Conservation (phyloP, 495 filamentous ascomycete species). For the Zalerion maritima region DNA sequence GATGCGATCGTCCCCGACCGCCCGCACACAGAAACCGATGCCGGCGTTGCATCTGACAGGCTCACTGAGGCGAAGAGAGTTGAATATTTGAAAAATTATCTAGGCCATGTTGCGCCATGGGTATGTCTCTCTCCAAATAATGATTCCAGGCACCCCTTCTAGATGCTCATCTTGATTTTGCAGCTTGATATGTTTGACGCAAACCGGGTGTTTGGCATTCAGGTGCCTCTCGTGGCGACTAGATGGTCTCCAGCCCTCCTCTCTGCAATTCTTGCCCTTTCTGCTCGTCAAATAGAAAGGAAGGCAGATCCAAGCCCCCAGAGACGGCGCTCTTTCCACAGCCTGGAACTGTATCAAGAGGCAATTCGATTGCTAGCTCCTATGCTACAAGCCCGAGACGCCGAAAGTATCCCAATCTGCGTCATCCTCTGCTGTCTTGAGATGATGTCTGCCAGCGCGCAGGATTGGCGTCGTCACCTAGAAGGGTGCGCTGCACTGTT, state of each 20-base stretch:
- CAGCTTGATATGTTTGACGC: conserved; percentile 11
- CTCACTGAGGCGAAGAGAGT: conserved; percentile 1
- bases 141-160: too few species aligned
- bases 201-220: conserved; percentile 18
- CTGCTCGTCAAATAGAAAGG: conserved; percentile 27
- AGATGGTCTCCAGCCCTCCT: conserved; percentile 23
- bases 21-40: neutral
- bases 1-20: too few species aligned
- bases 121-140: too few species aligned
- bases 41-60: neutral
- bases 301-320: conserved; percentile 21
- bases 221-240: conserved; percentile 25
- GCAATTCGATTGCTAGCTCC: conserved; percentile 28
- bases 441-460: conserved; percentile 10
- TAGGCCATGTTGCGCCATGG: conserved; percentile 5
- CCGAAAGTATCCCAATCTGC: conserved; percentile 6
- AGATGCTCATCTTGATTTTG: neutral
- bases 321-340: too few species aligned
- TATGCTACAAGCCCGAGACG: conserved; percentile 10
- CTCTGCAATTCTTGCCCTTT: conserved; percentile 29
- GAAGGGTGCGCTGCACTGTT: conserved; percentile 11
- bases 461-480: conserved; percentile 10
- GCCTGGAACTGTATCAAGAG: conserved; percentile 31
- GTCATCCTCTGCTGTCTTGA: conserved; percentile 11
- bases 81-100: conserved; percentile 5